Conservation (phyloP, 1,284 basidiomycete species). For the Cryptococcus sp. region DNA sequence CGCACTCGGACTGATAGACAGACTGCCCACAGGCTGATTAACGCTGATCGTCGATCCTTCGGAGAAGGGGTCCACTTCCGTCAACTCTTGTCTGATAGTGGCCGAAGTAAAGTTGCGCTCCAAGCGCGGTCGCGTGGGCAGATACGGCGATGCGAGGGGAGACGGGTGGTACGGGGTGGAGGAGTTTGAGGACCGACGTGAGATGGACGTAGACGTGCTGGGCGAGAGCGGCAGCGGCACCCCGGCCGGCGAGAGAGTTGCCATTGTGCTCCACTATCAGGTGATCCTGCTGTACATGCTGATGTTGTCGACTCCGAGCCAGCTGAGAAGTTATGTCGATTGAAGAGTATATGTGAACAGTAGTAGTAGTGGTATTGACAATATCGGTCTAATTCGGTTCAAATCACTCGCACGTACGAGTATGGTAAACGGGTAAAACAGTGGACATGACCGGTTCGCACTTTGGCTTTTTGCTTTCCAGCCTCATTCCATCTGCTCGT, state of each 20-base stretch:
- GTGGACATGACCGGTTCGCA: too few relatives aligned
- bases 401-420: too few relatives aligned
- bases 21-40: constrained; percentile 55
- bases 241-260: constrained; percentile 13
- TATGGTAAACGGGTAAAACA: too few relatives aligned
- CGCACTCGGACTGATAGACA: constrained; percentile 54
- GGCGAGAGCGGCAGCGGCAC: constrained; percentile 23
- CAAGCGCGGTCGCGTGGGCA: constrained; percentile 31
- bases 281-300: not conserved
- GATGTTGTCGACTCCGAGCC: not conserved
- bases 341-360: too few relatives aligned
- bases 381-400: too few relatives aligned
- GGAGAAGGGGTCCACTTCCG: constrained; percentile 37
- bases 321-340: too few relatives aligned
- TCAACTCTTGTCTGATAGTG: constrained; percentile 13
- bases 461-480: too few relatives aligned
- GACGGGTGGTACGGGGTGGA: constrained; percentile 15
- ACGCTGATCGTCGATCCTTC: constrained; percentile 49
- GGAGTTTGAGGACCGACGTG: constrained; percentile 14
- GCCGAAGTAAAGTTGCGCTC: constrained; percentile 28
- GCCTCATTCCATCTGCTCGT: too few relatives aligned
- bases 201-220: constrained; percentile 5
- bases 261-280: not conserved
- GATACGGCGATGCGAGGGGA: constrained; percentile 27
- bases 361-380: too few relatives aligned